Evolutionary conservation across 768 basidiomycete genomes (phyloP), one percentile per base, ranked within the genome.

Genomic region (Amanita polypyramis): DNA sequence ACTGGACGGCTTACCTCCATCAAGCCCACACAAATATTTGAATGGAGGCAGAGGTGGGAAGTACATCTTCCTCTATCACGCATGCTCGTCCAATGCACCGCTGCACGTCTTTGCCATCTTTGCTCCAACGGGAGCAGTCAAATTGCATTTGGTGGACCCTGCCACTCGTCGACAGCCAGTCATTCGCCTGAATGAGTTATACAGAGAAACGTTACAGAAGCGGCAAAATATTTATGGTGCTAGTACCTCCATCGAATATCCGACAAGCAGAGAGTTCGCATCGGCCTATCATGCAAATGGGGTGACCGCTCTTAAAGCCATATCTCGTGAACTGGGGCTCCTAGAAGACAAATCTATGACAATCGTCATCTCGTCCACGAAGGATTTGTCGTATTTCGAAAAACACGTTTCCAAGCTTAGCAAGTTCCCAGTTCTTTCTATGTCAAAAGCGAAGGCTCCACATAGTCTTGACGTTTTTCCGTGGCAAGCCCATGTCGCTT

Each of bases 31-130:
- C 45, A 69, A 68, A 23, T 98, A 97, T 60, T 77, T 97, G 23
- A 73, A 85, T 45, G 73, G 76, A 37, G 91, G 87, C 2, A 70
- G 69, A 50, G 68, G 70, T 7, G 72, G 79, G 36, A 89, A 87
- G 60, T 87, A 89, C 62, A 70, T 92, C 49, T 84, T 95, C 68
- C 73, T 98, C 11, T 96, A 90, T 58, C 95, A 98, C 51, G 85
- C 85, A 15, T 79, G 73, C 49, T 79, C 91, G 9, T 75, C 77
- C 45, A 83, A 72, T 40, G 77, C 78, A 0, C 74, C 80, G 5
- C 74, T 95, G 17, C 92, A 97, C 56, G 77, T 96, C 14, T 93
- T 95, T 57, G 85, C 85, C 0, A 69, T 96, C 27, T 95, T 98
- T 69, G 70, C 82, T 30, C 90, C 91, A 0, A 68, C 62, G 23